Conservation (phyloP, 495 filamentous ascomycete genomes). For the Penicillium odoratum region DNA sequence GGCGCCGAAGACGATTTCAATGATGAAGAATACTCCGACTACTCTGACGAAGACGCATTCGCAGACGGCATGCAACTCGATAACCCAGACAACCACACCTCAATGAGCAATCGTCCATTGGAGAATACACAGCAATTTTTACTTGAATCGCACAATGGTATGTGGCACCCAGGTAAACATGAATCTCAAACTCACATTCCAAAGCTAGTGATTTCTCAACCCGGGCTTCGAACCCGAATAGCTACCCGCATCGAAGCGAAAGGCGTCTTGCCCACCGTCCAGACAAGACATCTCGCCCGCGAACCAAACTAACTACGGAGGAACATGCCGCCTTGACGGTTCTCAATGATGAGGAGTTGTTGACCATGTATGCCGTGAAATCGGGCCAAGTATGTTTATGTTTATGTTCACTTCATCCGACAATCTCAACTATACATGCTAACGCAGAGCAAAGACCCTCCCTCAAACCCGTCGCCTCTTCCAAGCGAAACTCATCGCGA, state of each 20-base stretch:
- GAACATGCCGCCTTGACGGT: constrained; percentile 39
- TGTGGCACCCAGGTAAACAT: too few species aligned
- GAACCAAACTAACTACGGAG: constrained; percentile 28
- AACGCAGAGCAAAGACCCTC: constrained; percentile 30
- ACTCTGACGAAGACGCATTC: too few species aligned
- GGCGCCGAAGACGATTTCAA: too few species aligned
- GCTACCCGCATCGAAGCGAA: background rate
- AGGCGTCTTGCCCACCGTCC: too few species aligned
- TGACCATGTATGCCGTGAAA: constrained; percentile 37
- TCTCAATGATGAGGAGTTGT: constrained; percentile 35
- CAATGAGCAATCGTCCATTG: too few species aligned
- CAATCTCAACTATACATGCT: background rate
- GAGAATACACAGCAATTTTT: too few species aligned
- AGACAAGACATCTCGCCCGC: background rate
- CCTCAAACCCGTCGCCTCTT: constrained; percentile 44
- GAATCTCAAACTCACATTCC: background rate
- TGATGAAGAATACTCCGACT: too few species aligned
- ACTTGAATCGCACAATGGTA: too few species aligned
- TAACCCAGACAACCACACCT: too few species aligned
- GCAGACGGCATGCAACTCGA: too few species aligned
- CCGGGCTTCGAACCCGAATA: background rate
- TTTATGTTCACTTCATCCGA: background rate
- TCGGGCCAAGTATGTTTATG: constrained; percentile 30
- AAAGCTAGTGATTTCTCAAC: background rate
- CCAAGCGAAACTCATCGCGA: constrained; percentile 34